Evolutionary conservation across 768 basidiomycete species (phyloP).

Genomic region (Amyloporia xantha): DNA sequence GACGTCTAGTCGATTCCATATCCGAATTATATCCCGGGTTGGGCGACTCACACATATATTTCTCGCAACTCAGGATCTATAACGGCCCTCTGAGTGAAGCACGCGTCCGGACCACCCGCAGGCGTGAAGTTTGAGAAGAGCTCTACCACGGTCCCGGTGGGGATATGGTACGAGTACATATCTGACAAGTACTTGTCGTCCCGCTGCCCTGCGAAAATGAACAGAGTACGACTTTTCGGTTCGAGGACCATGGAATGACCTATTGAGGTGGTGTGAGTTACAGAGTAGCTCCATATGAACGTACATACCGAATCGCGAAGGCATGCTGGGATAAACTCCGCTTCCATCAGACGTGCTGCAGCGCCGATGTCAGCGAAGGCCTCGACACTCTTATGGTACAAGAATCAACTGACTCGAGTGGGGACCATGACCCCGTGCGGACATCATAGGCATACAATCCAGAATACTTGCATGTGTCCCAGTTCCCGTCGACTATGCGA

Average conservation of each 20-base stretch:
- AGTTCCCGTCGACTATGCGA: conserved; percentile 60
- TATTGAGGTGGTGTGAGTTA: conserved; percentile 19
- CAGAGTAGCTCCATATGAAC: not conserved
- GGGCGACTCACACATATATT: conserved; percentile 57
- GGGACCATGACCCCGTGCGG: conserved; percentile 56
- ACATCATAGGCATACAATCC: conserved; percentile 72
- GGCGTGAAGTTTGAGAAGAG: conserved; percentile 56
- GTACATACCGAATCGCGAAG: not conserved
- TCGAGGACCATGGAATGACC: conserved; percentile 84
- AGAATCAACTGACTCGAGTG: conserved; percentile 65
- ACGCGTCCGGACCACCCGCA: conserved; percentile 61
- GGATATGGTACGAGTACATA: conserved; percentile 69
- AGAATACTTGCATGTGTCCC: conserved; percentile 54
- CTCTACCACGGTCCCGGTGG: conserved; percentile 50
- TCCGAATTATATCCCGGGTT: no score
- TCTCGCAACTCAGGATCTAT: conserved; percentile 57
- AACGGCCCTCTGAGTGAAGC: conserved; percentile 69
- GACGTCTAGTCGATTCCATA: no score
- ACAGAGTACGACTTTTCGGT: conserved; percentile 46
- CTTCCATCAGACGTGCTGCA: no score
- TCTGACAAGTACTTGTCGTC: conserved; percentile 64
- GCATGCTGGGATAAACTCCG: no score
- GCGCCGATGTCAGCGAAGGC: no score
- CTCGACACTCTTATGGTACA: no score
- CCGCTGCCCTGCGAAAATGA: conserved; percentile 70